Conservation (phyloP, 2,329 filamentous ascomycete genomes). For the Trichoderma sp. region DNA sequence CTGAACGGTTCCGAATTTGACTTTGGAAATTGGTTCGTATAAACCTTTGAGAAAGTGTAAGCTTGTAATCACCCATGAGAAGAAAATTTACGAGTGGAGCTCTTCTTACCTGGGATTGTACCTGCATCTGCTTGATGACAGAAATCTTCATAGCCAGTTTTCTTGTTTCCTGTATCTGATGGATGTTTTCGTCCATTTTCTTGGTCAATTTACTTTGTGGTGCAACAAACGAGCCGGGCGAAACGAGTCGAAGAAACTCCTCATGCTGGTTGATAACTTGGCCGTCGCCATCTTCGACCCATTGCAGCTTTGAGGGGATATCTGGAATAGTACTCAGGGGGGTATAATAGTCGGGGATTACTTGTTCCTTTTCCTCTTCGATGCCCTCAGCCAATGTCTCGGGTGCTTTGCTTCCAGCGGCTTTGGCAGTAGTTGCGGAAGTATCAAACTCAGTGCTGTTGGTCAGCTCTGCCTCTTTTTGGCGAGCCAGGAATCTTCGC, state of each 20-base stretch:
- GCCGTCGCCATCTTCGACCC: conserved; percentile 87
- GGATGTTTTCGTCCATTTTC: conserved; percentile 86
- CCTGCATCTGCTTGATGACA: conserved; percentile 99
- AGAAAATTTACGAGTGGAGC: not conserved
- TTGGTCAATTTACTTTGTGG: conserved; percentile 71
- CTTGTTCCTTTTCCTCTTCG: conserved; percentile 78
- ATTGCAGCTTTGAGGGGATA: conserved; percentile 72
- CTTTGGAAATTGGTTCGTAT: conserved; percentile 97
- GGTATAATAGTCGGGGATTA: conserved; percentile 94
- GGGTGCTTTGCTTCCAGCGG: conserved; percentile 46
- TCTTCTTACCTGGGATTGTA: conserved; percentile 82
- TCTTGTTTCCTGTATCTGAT: conserved; percentile 93
- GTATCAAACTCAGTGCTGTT: conserved; percentile 40
- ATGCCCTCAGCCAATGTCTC: conserved; percentile 95
- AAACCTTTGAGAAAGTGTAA: conserved; percentile 58
- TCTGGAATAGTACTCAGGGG: conserved; percentile 82
- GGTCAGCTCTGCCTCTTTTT: conserved; percentile 62
- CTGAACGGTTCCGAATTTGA: conserved; percentile 87
- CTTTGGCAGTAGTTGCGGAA: conserved; percentile 42
- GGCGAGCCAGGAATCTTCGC: conserved; percentile 79
- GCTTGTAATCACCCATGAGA: not conserved
- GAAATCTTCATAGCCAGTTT: conserved; percentile 96
- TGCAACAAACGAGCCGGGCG: conserved; percentile 70
- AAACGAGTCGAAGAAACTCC: conserved; percentile 76
- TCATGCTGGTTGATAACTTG: conserved; percentile 85